Evolutionary conservation across 2,329 filamentous ascomycete species (phyloP), one percentile per base, ranked within the genome.

Genomic region (Penicillium paneum): DNA sequence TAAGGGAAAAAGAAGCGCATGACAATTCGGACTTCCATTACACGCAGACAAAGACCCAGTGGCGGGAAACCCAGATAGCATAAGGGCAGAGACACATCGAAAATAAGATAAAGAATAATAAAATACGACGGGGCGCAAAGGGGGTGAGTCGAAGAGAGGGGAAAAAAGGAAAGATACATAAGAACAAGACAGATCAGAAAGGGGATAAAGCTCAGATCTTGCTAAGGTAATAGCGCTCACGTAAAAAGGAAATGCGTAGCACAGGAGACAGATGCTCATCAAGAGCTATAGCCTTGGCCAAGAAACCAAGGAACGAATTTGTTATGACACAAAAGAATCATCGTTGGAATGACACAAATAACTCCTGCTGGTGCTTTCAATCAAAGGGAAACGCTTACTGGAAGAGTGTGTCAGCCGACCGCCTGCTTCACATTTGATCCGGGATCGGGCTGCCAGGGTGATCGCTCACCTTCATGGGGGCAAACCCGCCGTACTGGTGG

Each of bases 401-500:
- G 52, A 49, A 59, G 52, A 59, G 52, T 58, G 59, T 64, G 62
- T 65, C 63, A 65, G 63, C 63, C 63, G 61, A 64, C 62, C 60
- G 60, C 62, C 62, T 64, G 52, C 57, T 59, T 65, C 59, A 64
- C 54, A 56, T 61, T 58, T 65, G 63, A 63, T 67, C 63, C 60
- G 62, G 63, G 46, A 61, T 62, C 60, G 63, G 63, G 62, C 65
- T 66, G 58, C 64, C 56, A 55, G 59, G 64, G 64, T 65, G 60
- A 63, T 61, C 57, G 73, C 75, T 65, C 72, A 85, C 83, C 81
- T 87, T 86, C 82, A 86, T 84, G 56, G 84, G 84, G 68, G 83
- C 82, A 76, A 84, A 87, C 69, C 83, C 84, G 59, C 72, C 73
- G 69, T 85, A 86, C 55, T 82, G 82, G 71, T 86, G 80, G 64